Base-by-base conservation (phyloP, 2,329 filamentous ascomycete species). In the Fusarium cicatricum region DNA sequence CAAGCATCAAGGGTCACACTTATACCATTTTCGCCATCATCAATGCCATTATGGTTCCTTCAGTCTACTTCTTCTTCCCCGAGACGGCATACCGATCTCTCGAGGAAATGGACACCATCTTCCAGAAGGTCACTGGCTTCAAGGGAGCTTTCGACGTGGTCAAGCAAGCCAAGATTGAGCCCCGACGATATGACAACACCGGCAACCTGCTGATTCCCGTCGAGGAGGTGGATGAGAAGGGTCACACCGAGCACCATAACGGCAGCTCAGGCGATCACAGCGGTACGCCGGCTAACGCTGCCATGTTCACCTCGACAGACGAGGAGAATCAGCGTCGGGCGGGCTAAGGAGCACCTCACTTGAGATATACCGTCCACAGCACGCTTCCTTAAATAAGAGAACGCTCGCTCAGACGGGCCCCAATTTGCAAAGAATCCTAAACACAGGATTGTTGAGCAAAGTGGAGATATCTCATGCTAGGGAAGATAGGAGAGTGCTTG, bases 21-120 rank as follows among this genome's bases (percentile, higher is more conserved):
- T 88, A 89, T 71, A 82, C 85, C 65, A 83, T 90, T 62, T 90
- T 89, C 66, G 86, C 86, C 11, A 80, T 86, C 39, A 86, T 89
- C 74, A 88, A 88, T 69, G 80, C 82, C 60, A 75, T 82, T 62
- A 85, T 86, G 69, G 78, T 86, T 0, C 84, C 84, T 0, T 75
- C 73, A 3, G 77, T 85, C 19, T 87, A 85, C 70, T 83, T 85
- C 72, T 86, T 86, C 76, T 88, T 84, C 72, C 86, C 86, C 1
- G 86, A 89, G 72, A 89, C 86, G 10, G 83, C 83, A 1, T 85
- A 85, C 67, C 79, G 86, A 34, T 84, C 81, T 2, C 80, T 89
- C 16, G 86, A 89, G 70, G 86, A 89, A 68, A 88, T 89, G 82
- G 86, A 89, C 64, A 75, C 73, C 62, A 87, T 88, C 66, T 88